Evolutionary conservation across 805 yeast genomes (phyloP), one percentile per base, ranked within the genome.

Genomic region (Blastobotrys peoriensis): DNA sequence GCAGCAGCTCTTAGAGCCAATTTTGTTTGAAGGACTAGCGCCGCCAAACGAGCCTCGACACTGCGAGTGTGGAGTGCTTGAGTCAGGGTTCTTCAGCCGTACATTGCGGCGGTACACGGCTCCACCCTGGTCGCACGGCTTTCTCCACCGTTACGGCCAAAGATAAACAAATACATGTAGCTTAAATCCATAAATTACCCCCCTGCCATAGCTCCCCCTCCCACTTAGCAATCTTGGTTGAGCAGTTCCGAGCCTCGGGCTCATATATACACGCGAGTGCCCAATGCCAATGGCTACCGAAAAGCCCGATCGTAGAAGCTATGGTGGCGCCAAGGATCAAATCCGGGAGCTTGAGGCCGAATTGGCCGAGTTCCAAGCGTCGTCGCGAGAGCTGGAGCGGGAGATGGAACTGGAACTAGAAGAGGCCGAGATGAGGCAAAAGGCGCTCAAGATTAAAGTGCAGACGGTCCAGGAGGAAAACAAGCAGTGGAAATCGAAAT

Each of bases 351-450:
- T 71, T 10, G 73, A 69, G 52, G 50, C 50, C 4, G 75, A 71
- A 50, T 54, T 73, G 16, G 59, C 55, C 17, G 76, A 72, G 50
- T 69, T 72, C 45, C 70, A 69, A 46, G 59, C 55, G 18, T 67
- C 74, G 4, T 67, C 73, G 36, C 58, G 63, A 39, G 77, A 71
- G 49, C 57, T 72, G 33, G 76, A 72, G 52, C 59, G 57, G 33
- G 76, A 70, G 43, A 56, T 72, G 27, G 77, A 72, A 54, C 60
- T 61, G 44, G 76, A 73, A 47, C 55, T 68, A 28, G 64, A 53
- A n/a, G 65, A 58, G 19, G 45, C 65, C 18, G 68, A 67, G 18
- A 49, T 47, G 34, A 46, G 50, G 37, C 57, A 56, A 23, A 46
- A 45, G n/a, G 51, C 46, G 19, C 55, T 65, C 23, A 47, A 53